Conservation (phyloP, 768 basidiomycete species). For the Mrakia frigida region DNA sequence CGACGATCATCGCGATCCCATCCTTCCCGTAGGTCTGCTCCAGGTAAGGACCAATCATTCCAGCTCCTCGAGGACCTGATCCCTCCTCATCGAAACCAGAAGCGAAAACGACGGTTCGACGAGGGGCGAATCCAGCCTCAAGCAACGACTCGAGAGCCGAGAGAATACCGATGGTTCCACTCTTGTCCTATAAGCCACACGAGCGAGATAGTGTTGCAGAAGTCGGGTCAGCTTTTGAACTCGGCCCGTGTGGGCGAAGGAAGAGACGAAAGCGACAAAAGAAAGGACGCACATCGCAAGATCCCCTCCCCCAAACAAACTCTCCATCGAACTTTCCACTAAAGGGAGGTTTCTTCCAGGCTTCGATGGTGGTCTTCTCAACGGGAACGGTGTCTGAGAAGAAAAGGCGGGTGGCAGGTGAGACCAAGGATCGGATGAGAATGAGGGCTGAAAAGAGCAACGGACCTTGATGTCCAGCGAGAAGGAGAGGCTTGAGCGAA, state of each 20-base stretch:
- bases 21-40: conserved; percentile 41
- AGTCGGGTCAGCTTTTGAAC: no score
- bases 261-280: neutral
- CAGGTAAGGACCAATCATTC: conserved; percentile 30
- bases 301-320: conserved; percentile 37
- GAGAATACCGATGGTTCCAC: conserved; percentile 41
- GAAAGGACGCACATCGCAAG: conserved; percentile 21
- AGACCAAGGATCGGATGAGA: neutral
- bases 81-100: conserved; percentile 42
- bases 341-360: conserved; percentile 17
- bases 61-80: conserved; percentile 36
- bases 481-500: conserved; percentile 62
- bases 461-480: conserved; percentile 43
- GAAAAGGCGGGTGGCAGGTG: neutral
- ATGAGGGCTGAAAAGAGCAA: neutral
- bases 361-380: conserved; percentile 35
- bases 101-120: conserved; percentile 39
- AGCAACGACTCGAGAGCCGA: conserved; percentile 40
- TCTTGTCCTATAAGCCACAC: conserved; percentile 32
- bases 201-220: no score
- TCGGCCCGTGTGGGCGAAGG: neutral
- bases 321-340: conserved; percentile 37
- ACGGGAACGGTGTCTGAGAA: conserved; percentile 42
- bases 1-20: conserved; percentile 39
- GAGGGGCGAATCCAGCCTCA: conserved; percentile 35